phyloP scores from a whole-genome alignment of 2,329 filamentous ascomycete genomes.

The Fusarium sp. region DNA sequence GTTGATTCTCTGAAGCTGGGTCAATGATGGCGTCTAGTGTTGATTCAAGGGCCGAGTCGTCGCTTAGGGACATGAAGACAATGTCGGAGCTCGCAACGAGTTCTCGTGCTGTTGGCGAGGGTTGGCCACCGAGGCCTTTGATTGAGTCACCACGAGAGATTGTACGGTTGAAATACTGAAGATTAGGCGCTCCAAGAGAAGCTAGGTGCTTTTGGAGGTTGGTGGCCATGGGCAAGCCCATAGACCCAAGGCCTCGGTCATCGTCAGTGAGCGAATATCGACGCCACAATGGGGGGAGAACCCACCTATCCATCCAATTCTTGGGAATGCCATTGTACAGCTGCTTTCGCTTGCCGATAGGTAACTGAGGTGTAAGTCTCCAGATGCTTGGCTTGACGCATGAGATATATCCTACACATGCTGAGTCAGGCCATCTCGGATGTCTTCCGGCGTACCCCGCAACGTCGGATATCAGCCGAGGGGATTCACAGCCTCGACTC shows the following conservation, averaged over 20 bases:
- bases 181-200: constrained; percentile 26
- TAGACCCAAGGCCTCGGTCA: constrained; percentile 59
- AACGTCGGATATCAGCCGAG: constrained; percentile 5
- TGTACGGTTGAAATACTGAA: constrained; percentile 61
- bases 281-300: fast-evolving
- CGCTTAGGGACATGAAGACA: constrained; percentile 56
- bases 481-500: neutral
- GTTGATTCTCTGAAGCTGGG: neutral
- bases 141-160: constrained; percentile 56
- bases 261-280: neutral
- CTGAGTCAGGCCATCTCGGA: neutral
- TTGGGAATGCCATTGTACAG: constrained; percentile 1
- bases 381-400: neutral
- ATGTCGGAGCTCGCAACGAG: constrained; percentile 49
- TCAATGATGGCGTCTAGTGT: constrained; percentile 49
- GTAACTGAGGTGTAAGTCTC: neutral
- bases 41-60: constrained; percentile 54
- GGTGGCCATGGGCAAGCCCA: constrained; percentile 62
- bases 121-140: constrained; percentile 43
- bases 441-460: neutral
- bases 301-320: constrained; percentile 31
- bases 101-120: constrained; percentile 34
- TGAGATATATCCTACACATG: neutral
- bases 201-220: constrained; percentile 60
- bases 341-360: neutral